Conservation (phyloP, 202 grass and related monocot genomes). For the Elaeis oleifera region DNA sequence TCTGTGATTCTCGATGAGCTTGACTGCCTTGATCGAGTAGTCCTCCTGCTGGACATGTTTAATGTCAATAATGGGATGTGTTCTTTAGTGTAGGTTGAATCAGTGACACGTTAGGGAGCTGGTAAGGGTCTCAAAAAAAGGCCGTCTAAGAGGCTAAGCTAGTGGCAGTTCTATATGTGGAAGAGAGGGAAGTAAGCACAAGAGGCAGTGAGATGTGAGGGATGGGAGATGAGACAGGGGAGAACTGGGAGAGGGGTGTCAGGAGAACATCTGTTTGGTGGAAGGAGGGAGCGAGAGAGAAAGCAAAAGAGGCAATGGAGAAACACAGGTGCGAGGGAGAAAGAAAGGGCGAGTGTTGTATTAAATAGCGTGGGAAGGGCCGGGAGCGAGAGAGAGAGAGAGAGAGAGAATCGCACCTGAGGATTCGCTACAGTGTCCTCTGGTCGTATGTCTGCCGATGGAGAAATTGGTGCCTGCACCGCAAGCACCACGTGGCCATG, state of each 20-base stretch:
- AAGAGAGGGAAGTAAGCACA: conserved; percentile 13
- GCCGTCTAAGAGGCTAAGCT: background rate
- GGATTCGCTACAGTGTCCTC: too few species aligned
- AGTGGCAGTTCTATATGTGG: background rate
- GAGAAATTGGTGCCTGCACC: too few species aligned
- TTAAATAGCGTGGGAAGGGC: background rate
- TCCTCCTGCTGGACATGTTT: conserved; percentile 18
- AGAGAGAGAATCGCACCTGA: conserved; percentile 10
- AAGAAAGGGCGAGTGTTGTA: conserved; percentile 6
- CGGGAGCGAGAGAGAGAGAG: background rate
- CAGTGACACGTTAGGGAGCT: background rate
- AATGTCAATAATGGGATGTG: background rate
- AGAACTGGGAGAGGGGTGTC: background rate
- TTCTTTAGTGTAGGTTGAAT: too few species aligned
- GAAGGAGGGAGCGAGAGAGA: background rate
- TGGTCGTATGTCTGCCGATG: too few species aligned
- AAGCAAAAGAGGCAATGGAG: too few species aligned
- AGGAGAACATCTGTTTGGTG: background rate
- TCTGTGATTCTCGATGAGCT: conserved; percentile 22
- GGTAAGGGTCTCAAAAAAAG: background rate
- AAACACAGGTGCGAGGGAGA: background rate
- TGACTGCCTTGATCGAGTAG: conserved; percentile 6
- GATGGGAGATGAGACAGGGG: background rate
- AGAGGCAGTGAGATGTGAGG: background rate
- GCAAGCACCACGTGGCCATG: too few species aligned